These are phyloP conservation scores for Suhomyces guaymorum DNA, from an alignment of 1,139 yeast species.

Conservation along the genomic window DNA sequence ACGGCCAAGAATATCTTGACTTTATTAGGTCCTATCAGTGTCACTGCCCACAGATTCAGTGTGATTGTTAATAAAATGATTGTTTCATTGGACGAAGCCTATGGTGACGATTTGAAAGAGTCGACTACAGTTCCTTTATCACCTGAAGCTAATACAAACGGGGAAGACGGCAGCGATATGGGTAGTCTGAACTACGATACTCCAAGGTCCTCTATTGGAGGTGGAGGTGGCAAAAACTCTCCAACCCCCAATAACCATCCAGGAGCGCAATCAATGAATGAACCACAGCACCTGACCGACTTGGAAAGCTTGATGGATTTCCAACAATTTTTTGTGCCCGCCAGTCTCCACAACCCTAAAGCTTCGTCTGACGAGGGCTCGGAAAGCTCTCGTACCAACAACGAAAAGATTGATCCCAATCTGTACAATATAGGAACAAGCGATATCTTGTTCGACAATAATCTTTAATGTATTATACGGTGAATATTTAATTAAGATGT, in stretches of 20 bases:
- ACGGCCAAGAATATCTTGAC: conserved; percentile 14
- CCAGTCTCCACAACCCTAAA: conserved; percentile 8
- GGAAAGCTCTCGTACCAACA: conserved; percentile 13
- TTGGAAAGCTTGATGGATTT: conserved; percentile 22
- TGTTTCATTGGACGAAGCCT: conserved; percentile 14
- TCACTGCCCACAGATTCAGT: conserved; percentile 15
- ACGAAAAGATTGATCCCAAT: conserved; percentile 20
- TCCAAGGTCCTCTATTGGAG: conserved; percentile 8
- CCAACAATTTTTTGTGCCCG: conserved; percentile 24
- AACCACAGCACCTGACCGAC: conserved; percentile 7
- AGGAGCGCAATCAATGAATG: background rate
- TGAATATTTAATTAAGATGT: too few species aligned
- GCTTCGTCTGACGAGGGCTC: conserved; percentile 15
- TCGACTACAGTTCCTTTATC: conserved; percentile 5
- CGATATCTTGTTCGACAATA: conserved; percentile 24
- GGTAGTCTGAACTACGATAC: conserved; percentile 7
- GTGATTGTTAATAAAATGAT: conserved; percentile 16
- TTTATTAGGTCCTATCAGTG: conserved; percentile 14
- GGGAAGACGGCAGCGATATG: conserved; percentile 9
- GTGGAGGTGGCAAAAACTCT: conserved; percentile 5
- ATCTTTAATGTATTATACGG: conserved; percentile 13
- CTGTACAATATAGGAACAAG: conserved; percentile 25
- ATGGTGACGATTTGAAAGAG: conserved; percentile 11
- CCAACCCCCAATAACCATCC: background rate
- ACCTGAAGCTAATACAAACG: conserved; percentile 7